Evolutionary conservation across 768 basidiomycete genomes (phyloP), one percentile per base, ranked within the genome.

Genomic region (Rubroboletus satanas): DNA sequence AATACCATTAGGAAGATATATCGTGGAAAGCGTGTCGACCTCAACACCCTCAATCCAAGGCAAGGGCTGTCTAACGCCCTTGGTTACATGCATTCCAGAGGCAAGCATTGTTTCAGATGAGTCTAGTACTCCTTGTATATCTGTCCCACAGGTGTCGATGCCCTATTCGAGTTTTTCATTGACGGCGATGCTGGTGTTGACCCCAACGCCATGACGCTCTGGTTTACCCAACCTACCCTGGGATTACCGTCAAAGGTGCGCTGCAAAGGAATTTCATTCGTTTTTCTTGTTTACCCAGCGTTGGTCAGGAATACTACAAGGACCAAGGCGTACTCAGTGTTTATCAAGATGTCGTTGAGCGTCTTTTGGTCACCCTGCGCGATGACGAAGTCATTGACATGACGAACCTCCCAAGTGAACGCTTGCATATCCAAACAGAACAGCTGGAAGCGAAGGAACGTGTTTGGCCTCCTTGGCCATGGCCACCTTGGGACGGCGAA

Each of bases 101-200:
- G 93, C 87, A 59, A 61, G 77, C 36, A 7, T 47, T 37, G 8
- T 57, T 51, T 46, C 39, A 54, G 7, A 11, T 28, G 35, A n/a
- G 43, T 45, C 32, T 47, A 41, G 6, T 37, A 18, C 45, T 35
- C 8, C 21, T n/a, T 57, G 29, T 21, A 42, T 33, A 60, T 51
- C 14, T 52, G 1, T 44, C 21, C 42, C 33, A 38, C 58, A 95
- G 93, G 85, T 42, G 80, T 96, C 55, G 80, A 81, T 18, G 87
- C 83, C 2, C 71, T 98, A 12, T 90, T 98, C 63, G 75, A 78
- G n/a, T 88, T 93, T 60, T 76, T 75, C n/a, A 79, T 95, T 54
- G 93, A 96, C 55, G 94, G 95, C 31, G 95, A 98, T 67, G 81
- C 84, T 23, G 92, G 87, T 8, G 77, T 83, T 6, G 92, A 97